A percentile compares a stretch with the other conserved stretches of the same genome.
phyloP scores from a whole-genome alignment of 768 basidiomycete genomes.

The Trametes meyenii region DNA sequence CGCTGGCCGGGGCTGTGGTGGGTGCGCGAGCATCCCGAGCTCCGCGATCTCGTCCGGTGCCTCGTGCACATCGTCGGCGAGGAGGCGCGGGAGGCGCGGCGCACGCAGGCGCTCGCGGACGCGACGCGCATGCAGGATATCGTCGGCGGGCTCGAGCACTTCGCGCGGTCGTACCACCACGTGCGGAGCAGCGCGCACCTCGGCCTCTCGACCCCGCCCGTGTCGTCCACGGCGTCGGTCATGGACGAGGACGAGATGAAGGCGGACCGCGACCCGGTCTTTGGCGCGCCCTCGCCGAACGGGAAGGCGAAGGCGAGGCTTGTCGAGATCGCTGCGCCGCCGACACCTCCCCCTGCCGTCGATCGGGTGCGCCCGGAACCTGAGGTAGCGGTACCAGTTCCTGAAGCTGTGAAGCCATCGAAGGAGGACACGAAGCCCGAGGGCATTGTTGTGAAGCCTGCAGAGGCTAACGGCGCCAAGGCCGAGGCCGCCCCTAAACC shows the following conservation, averaged over 20 bases:
- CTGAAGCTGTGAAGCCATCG: neutral
- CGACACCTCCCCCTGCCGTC: neutral
- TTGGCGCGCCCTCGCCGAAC: neutral
- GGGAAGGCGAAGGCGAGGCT: neutral
- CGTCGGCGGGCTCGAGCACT: conserved; percentile 52
- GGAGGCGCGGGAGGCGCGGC: conserved; percentile 58
- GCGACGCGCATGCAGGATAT: conserved; percentile 51
- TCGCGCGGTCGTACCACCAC: conserved; percentile 47
- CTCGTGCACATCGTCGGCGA: conserved; percentile 65
- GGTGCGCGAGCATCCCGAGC: conserved; percentile 64
- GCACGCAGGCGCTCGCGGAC: conserved; percentile 47
- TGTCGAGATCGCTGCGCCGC: neutral
- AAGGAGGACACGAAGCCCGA: conserved; percentile 2
- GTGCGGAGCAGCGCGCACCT: conserved; percentile 12
- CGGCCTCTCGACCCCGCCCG: conserved; percentile 11
- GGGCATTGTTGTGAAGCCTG: neutral
- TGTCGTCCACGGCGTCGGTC: conserved; percentile 18
- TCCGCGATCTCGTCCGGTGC: conserved; percentile 58
- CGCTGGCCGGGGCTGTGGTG: conserved; percentile 71
- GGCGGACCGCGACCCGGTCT: conserved; percentile 14
- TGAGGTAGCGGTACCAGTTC: neutral
- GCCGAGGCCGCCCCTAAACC: neutral
- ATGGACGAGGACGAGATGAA: conserved; percentile 17
- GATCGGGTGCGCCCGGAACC: neutral
- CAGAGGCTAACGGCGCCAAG: neutral